Evolutionary conservation across 176 grass and related monocot genomes (phyloP), one percentile per base, ranked within the genome.

Genomic region (Lolium multiflorum): DNA sequence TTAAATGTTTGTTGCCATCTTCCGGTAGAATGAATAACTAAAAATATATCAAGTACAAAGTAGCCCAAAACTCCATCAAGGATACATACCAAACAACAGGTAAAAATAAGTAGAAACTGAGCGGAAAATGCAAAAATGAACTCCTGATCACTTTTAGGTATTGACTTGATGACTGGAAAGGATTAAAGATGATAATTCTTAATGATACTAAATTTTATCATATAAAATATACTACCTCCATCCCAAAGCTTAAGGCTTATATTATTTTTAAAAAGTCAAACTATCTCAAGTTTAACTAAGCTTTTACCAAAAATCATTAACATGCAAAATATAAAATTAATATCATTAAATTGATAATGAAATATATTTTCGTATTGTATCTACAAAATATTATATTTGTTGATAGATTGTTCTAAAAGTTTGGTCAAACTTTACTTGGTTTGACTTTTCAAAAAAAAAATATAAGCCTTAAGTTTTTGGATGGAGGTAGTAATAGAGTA

Each of bases 11-110:
- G 22, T 51, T 84, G 24, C 26, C 28, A 4, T 37, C 67, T 80
- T 80, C 50, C 37, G 73, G 35, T 54, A 84, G 48, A 84, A 78
- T 84, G 3, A 74, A 37, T 81, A 91, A 76, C 35, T 41, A 44
- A 74, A 74, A 17, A 74, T 25, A 73, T 54, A 71, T 67, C 5
- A 46, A 80, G 47, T 66, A 50, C 46, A 89, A 82, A 82, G 79
- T 61, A 83, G 35, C 16, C 22, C 20, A 70, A 91, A 77, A 75
- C 62, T 18, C 52, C 2, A 70, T 39, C 48, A 12, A 82, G 11
- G 4, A 59, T 1, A 80, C 38, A 14, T 5, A 38, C 66, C 0
- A 79, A 79, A 4, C n/a, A 22, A 50, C 56, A 50, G 51, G 74
- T 14, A 12, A 35, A 82, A 22, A 58, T 7, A 24, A 61, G n/a